phyloP scores from a whole-genome alignment of 2,329 filamentous ascomycete genomes.

The Neophaeococcomyces mojaviensis region DNA sequence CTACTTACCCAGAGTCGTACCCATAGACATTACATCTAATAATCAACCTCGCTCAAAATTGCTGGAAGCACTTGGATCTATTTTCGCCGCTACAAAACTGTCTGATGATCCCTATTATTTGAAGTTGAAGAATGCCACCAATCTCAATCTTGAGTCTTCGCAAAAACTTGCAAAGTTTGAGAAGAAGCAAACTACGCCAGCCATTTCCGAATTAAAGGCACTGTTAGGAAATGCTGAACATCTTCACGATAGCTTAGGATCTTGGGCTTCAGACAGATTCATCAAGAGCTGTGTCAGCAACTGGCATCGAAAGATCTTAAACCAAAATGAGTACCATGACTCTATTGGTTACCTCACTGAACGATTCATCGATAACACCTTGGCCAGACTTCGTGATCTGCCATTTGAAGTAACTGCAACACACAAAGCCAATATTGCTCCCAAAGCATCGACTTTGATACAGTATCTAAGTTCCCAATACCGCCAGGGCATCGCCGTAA shows the following conservation, averaged over 20 bases:
- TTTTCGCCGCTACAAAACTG: slow-evolving; percentile 46
- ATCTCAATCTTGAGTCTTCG: slow-evolving; percentile 22
- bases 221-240: slow-evolving; percentile 46
- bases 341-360: slow-evolving; percentile 31
- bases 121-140: slow-evolving; percentile 38
- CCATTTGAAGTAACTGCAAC: not conserved
- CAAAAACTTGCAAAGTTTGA: slow-evolving; percentile 25
- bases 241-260: slow-evolving; percentile 53
- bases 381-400: not conserved
- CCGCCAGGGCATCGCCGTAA: slow-evolving; percentile 44
- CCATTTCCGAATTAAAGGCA: slow-evolving; percentile 45
- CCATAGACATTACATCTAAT: slow-evolving; percentile 23
- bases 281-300: slow-evolving; percentile 45
- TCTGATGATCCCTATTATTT: slow-evolving; percentile 54
- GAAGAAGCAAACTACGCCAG: slow-evolving; percentile 29
- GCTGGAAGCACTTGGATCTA: slow-evolving; percentile 39
- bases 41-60: slow-evolving; percentile 14
- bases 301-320: slow-evolving; percentile 24
- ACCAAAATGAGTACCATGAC: slow-evolving; percentile 30
- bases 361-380: slow-evolving; percentile 21
- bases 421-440: not conserved
- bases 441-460: slow-evolving; percentile 51
- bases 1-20: slow-evolving; percentile 55
- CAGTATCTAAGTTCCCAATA: slow-evolving; percentile 42
- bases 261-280: slow-evolving; percentile 63